Percentiles rank a stretch among this genome's conserved stretches.
Conservation (phyloP, 495 filamentous ascomycete species). For the Tuber magnatum region DNA sequence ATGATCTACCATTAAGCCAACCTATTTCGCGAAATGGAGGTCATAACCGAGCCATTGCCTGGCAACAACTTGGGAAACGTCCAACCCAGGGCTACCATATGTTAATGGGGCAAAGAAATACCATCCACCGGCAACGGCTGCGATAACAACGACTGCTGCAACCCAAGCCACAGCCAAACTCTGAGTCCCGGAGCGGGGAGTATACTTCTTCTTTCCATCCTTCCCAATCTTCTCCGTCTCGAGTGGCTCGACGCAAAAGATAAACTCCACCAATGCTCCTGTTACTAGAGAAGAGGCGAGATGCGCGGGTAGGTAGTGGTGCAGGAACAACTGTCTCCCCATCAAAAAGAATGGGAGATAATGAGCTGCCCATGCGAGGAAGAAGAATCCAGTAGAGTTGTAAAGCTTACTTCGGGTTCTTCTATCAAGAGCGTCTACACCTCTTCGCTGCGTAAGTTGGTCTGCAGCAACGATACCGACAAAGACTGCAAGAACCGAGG, state of each 20-base stretch:
- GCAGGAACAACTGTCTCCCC: conserved; percentile 94
- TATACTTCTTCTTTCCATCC: conserved; percentile 51
- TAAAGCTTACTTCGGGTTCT: conserved; percentile 89
- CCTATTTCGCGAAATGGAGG: conserved; percentile 95
- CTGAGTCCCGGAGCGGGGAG: conserved; percentile 61
- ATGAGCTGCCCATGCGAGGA: conserved; percentile 94
- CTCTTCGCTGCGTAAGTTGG: conserved; percentile 83
- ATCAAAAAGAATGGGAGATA: conserved; percentile 98
- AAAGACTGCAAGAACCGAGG: conserved; percentile 84
- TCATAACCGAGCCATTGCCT: conserved; percentile 97
- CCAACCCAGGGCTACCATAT: conserved; percentile 89
- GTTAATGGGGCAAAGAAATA: conserved; percentile 90
- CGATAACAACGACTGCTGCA: conserved; percentile 62
- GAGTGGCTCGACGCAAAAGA: conserved; percentile 81
- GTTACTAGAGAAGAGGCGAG: conserved; percentile 87
- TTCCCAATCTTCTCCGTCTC: conserved; percentile 47
- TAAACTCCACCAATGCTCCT: conserved; percentile 92
- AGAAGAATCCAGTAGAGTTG: conserved; percentile 97
- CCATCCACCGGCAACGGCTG: conserved; percentile 67
- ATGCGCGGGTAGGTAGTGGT: conserved; percentile 93
- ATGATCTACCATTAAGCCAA: not conserved
- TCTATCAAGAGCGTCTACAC: conserved; percentile 85
- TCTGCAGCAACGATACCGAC: conserved; percentile 87
- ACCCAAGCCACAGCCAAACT: conserved; percentile 72
- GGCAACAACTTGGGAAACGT: conserved; percentile 66